Evolutionary conservation across 176 grass and related monocot species (phyloP), one percentile per base, ranked within the genome.

Genomic region (Carex parvula): DNA sequence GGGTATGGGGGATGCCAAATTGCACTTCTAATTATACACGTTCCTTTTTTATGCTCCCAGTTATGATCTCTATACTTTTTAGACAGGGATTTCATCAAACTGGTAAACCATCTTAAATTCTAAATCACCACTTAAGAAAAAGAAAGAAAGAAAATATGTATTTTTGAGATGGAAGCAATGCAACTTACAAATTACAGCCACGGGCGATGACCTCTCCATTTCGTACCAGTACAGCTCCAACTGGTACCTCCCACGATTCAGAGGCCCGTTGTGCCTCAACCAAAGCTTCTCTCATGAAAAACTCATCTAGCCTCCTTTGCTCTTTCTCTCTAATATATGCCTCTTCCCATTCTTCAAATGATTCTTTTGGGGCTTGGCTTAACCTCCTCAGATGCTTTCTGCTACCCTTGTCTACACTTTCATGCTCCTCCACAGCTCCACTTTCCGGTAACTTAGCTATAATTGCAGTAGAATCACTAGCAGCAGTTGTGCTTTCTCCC

Each of bases 201-300:
- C 95, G 95, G 77, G 95, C 95, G 88, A 98, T 89, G 69, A 98
- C 92, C 86, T 98, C 90, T 6, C 95, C 92, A 83, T 93, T 90
- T 66, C 89, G 91, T 44, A 98, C 95, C 29, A 98, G 80, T 67
- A 98, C 95, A 70, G 95, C 92, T 81, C 95, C 95, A 86, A 98
- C 95, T 0, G 95, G 95, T 58, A 98, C 95, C 83, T 98, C 95
- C 95, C 95, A 98, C 54, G 89, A 89, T 82, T 98, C 95, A 87
- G 92, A 89, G 81, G 95, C 95, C 71, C 91, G 91, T 68, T 93
- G 89, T 83, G 95, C 95, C 92, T 98, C 95, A 17, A 86, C 84
- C 75, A 98, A 90, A 54, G 95, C 95, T 90, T 98, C 95, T 80
- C 86, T 93, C 95, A 98, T 98, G 90, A 95, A 98, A 84, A 93